phyloP scores from a whole-genome alignment of 2,329 filamentous ascomycete species.

The Alternaria novae-zelandiae region DNA sequence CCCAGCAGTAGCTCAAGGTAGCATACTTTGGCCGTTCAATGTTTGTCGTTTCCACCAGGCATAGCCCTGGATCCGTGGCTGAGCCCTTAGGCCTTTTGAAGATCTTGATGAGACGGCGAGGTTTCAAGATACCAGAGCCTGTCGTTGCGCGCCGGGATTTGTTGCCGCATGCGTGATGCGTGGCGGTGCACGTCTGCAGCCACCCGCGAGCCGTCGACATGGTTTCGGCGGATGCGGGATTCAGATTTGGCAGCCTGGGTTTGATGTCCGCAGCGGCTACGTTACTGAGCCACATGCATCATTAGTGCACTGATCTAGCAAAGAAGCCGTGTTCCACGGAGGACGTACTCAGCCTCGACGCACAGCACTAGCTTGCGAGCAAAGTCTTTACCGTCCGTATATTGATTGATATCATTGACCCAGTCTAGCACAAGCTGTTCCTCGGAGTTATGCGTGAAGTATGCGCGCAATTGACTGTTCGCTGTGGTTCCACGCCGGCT shows the following conservation, averaged over 20 bases:
- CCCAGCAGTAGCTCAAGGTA: conserved; percentile 1
- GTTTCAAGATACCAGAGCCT: neutral
- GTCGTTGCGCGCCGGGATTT: neutral
- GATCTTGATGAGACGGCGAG: neutral
- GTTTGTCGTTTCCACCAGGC: neutral
- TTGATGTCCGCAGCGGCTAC: neutral
- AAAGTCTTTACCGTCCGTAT: neutral
- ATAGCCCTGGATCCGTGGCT: neutral
- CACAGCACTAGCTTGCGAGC: neutral
- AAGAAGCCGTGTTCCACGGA: neutral
- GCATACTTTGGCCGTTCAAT: neutral
- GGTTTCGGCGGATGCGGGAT: neutral
- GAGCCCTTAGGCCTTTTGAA: neutral
- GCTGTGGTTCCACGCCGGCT: neutral
- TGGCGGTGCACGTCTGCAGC: neutral
- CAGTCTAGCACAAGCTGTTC: neutral
- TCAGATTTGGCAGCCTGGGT: neutral
- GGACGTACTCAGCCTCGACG: neutral
- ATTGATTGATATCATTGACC: neutral
- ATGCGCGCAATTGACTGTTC: neutral
- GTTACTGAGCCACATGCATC: neutral
- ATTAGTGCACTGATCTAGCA: neutral
- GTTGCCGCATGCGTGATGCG: neutral
- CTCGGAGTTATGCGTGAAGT: neutral
- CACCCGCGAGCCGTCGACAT: neutral